phyloP scores from a whole-genome alignment of 768 basidiomycete genomes.

The Phylloporus scabripes region DNA sequence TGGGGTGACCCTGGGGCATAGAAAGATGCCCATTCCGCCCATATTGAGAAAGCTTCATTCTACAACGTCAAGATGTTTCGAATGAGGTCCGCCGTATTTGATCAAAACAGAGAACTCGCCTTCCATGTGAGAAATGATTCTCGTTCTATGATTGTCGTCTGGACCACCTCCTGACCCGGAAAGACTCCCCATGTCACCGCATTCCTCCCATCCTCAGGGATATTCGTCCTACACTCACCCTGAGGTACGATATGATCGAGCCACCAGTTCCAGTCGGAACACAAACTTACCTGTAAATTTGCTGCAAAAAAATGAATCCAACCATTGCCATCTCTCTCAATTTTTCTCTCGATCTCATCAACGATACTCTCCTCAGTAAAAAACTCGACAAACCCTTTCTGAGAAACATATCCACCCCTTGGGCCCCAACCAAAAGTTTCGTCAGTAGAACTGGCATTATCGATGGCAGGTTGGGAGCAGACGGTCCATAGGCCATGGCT shows the following conservation, averaged over 20 bases:
- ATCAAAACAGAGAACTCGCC: slow-evolving; percentile 35
- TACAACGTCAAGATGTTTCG: slow-evolving; percentile 28
- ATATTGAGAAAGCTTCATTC: slow-evolving; percentile 96
- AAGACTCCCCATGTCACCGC: slow-evolving; percentile 99
- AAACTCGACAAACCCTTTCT: slow-evolving; percentile 97
- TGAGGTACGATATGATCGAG: slow-evolving; percentile 21
- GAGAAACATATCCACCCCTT: slow-evolving; percentile 87
- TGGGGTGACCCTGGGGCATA: slow-evolving; percentile 74
- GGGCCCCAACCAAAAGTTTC: slow-evolving; percentile 91
- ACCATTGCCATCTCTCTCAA: slow-evolving; percentile 49
- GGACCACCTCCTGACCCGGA: slow-evolving; percentile 91
- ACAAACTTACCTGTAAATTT: slow-evolving; percentile 55
- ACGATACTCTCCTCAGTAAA: slow-evolving; percentile 67
- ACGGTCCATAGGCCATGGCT: slow-evolving; percentile 90
- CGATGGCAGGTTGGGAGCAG: slow-evolving; percentile 91
- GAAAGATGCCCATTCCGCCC: slow-evolving; percentile 90
- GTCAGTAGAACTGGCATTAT: slow-evolving; percentile 71
- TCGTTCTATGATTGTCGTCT: slow-evolving; percentile 94
- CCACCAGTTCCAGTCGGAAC: neutral
- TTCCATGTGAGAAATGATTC: slow-evolving; percentile 97
- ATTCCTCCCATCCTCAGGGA: slow-evolving; percentile 73
- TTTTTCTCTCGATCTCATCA: slow-evolving; percentile 51
- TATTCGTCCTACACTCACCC: slow-evolving; percentile 80
- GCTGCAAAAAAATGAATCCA: slow-evolving; percentile 86
- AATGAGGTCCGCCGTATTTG: neutral